Evolutionary conservation across 2,329 filamentous ascomycete species (phyloP).

Genomic region (Trichocomaceae sp.): DNA sequence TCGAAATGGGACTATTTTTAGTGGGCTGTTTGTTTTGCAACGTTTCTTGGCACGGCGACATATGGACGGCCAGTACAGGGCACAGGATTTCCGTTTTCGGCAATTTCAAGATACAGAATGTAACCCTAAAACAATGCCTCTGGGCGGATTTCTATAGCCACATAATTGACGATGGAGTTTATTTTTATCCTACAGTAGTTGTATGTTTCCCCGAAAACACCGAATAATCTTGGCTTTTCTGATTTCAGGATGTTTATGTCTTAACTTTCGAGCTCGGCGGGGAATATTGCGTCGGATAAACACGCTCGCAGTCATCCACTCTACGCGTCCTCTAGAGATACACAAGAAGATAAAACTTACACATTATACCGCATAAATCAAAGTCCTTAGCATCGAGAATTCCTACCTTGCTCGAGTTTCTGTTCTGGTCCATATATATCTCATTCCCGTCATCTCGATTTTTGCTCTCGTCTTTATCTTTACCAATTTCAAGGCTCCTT

Average conservation of each 20-base stretch:
- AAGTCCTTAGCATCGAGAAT: not conserved
- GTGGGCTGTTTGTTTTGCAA: not conserved
- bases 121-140: not conserved
- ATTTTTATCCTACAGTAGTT: not conserved
- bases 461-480: not conserved
- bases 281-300: not conserved
- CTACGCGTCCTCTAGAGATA: not conserved
- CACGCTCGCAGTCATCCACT: not conserved
- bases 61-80: not conserved
- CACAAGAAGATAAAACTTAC: not conserved
- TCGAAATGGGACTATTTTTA: not conserved
- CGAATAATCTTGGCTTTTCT: not conserved
- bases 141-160: not conserved
- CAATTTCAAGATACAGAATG: not conserved
- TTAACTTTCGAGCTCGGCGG: not conserved
- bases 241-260: not conserved
- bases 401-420: not conserved
- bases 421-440: not conserved
- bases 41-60: conserved; percentile 1
- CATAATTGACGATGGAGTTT: not conserved
- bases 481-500: not conserved
- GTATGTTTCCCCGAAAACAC: not conserved
- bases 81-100: not conserved
- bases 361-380: not conserved
- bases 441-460: not conserved